Evolutionary conservation across 2,329 filamentous ascomycete species (phyloP).

Genomic region (Penicillium expansum): DNA sequence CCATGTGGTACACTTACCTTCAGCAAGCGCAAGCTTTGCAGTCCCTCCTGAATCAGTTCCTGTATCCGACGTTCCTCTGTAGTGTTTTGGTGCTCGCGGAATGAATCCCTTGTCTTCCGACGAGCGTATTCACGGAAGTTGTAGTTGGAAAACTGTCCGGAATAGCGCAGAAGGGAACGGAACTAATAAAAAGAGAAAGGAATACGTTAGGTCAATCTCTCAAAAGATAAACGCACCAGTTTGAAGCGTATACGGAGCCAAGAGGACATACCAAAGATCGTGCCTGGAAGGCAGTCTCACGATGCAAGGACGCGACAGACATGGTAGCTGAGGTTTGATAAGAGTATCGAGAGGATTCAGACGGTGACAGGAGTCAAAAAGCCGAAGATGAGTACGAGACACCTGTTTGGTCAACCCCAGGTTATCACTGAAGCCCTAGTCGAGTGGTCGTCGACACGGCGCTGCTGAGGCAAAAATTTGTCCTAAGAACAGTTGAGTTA

Average conservation of each 20-base stretch:
- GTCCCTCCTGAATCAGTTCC: slow-evolving; percentile 81
- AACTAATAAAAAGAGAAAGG: slow-evolving; percentile 57
- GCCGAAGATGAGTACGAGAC: not conserved
- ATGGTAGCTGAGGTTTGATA: slow-evolving; percentile 29
- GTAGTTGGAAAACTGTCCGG: slow-evolving; percentile 84
- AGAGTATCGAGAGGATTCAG: slow-evolving; percentile 2
- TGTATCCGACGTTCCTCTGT: slow-evolving; percentile 75
- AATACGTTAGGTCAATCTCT: not conserved
- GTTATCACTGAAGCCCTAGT: slow-evolving; percentile 1
- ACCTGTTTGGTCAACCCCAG: not conserved
- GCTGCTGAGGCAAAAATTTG: not conserved
- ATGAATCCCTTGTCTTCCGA: slow-evolving; percentile 85
- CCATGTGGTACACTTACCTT: slow-evolving; percentile 63
- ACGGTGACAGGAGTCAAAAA: not conserved
- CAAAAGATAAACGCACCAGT: not conserved
- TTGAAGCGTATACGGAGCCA: not conserved
- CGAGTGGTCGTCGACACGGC: not conserved
- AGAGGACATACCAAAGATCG: slow-evolving; percentile 44
- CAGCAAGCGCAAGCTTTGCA: slow-evolving; percentile 82
- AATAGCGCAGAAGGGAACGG: slow-evolving; percentile 83
- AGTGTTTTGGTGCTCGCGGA: slow-evolving; percentile 73
- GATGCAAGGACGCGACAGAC: slow-evolving; percentile 44
- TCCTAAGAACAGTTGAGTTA: not conserved
- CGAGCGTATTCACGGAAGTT: slow-evolving; percentile 98
- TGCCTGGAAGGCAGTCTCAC: slow-evolving; percentile 47